Base-by-base conservation (phyloP, 441 rosid species). In the Corymbia calophylla region DNA sequence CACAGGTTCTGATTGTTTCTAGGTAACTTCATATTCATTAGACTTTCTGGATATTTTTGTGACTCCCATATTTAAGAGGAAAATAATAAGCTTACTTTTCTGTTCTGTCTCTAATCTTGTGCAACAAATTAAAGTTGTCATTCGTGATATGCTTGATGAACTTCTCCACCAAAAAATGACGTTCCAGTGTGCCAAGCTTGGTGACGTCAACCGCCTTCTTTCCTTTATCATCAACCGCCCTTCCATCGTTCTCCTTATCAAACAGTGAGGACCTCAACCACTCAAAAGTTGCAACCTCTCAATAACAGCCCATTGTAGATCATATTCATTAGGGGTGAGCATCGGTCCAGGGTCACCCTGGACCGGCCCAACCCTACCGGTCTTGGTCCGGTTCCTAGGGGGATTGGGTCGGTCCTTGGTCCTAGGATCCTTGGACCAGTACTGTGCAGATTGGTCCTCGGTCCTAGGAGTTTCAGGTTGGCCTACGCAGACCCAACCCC, bases 231-330 rank as follows among this genome's bases (percentile, higher is more conserved):
- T 92, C 95, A 87, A 94, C 90, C 48, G 94, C 86, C 60, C 90
- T 91, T 85, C 91, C 91, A 8, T 86, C 89, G 35, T 54, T 88
- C 14, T 89, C 90, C 27, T 27, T 23, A 81, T 89, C 93, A 23
- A 93, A 90, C 54, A 93, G 93, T 60, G 94, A 87, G 8, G 95
- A 91, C 84, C 94, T 92, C 86, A 95, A 66, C 5, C 96, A 91
- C 44, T 93, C 93, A 10, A 84, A 91, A 56, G 96, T 93, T 95
- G 95, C 18, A 95, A 90, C 92, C 94, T 92, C 93, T 95, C 94
- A 47, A 94, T 92, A 64, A 81, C 92, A 91, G 95, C 95, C 96
- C 95, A 94, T 88, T 92, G 91, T 87, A 91, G 87, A 89, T 92
- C 93, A 91, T 91, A 66, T 66, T 92, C 95, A 87, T n/a, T n/a